Base-by-base conservation (phyloP, 257 asterid species). In the Prunella vulgaris region DNA sequence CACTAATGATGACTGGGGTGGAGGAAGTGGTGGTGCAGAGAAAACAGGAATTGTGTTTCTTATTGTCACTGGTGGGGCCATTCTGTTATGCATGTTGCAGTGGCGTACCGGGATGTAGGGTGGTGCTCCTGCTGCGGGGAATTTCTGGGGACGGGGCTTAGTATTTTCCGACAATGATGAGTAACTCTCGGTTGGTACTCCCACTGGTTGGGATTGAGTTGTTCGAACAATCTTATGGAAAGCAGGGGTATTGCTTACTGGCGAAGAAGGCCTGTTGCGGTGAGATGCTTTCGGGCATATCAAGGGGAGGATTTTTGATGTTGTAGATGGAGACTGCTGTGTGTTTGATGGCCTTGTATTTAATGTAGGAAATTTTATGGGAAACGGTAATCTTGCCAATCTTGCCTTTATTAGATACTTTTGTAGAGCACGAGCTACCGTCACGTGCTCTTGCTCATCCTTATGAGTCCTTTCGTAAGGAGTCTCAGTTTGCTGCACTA, bases 381-480 rank as follows among this genome's bases (percentile, higher is more conserved):
- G 99, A 71, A 94, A 87, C n/a, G 88, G 58, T 73, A 77, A 18
- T 72, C 81, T 85, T 13, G 89, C 90, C 75, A 81, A 58, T 78
- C 84, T 86, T 27, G 94, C 96, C 77, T 82, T 86, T 20, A 78
- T 57, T 54, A 88, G 81, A 75, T 85, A 94, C 84, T 75, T 87
- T 73, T 91, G 95, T 68, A 94, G 81, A 15, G 98, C 98, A 44
- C 97, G 91, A 62, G 97, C 98, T 46, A 89, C 97, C 0, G 88
- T 88, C 69, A 87, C 91, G 44, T 94, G 99, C 85, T 94, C 99
- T 73, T 86, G 97, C 83, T 91, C 98, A 49, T 94, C 99, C 65
- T 71, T 89, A 52, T 78, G 86, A 67, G 57, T 61, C 80, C 76
- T 83, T 30, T 87, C 95, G 12, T 76, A 76, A 21, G 95, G 80